Conservation (phyloP, 1,284 basidiomycete species). For the Ceratobasidium sp. region DNA sequence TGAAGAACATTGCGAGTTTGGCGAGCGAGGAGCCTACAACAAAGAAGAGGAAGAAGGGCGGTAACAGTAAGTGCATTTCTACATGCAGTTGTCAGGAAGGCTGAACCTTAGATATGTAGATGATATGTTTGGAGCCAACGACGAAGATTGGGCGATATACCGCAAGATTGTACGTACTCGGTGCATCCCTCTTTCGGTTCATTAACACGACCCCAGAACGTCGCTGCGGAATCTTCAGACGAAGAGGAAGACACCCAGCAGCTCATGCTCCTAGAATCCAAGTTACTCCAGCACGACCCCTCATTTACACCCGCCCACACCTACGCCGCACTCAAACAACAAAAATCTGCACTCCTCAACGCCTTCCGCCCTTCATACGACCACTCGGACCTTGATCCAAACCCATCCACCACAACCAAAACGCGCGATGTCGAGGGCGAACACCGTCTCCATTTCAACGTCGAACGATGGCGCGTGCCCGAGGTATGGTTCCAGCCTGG, state of each 20-base stretch:
- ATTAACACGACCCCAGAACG: constrained; percentile 63
- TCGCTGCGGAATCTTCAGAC: constrained; percentile 88
- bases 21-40: constrained; percentile 80
- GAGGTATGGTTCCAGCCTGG: constrained; percentile 94
- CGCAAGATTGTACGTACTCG: constrained; percentile 83
- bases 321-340: constrained; percentile 77
- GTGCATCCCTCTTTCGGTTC: background rate
- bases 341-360: constrained; percentile 83
- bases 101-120: constrained; percentile 60
- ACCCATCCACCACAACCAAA: constrained; percentile 27
- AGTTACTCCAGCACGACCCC: constrained; percentile 86
- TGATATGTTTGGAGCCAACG: constrained; percentile 94
- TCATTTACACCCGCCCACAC: constrained; percentile 85
- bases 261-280: constrained; percentile 80
- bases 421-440: constrained; percentile 62
- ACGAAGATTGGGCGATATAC: constrained; percentile 98
- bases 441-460: constrained; percentile 87
- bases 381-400: constrained; percentile 62
- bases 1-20: constrained; percentile 95
- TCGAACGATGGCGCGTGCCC: constrained; percentile 93
- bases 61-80: constrained; percentile 66
- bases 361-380: constrained; percentile 81
- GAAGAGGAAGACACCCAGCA: constrained; percentile 91
- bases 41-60: constrained; percentile 83
- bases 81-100: background rate